Percentiles rank a stretch among this genome's conserved stretches.
These are phyloP conservation scores for Magnusiomyces tetraspermus DNA, from an alignment of 1,139 yeast species.

Conservation along the genomic window DNA sequence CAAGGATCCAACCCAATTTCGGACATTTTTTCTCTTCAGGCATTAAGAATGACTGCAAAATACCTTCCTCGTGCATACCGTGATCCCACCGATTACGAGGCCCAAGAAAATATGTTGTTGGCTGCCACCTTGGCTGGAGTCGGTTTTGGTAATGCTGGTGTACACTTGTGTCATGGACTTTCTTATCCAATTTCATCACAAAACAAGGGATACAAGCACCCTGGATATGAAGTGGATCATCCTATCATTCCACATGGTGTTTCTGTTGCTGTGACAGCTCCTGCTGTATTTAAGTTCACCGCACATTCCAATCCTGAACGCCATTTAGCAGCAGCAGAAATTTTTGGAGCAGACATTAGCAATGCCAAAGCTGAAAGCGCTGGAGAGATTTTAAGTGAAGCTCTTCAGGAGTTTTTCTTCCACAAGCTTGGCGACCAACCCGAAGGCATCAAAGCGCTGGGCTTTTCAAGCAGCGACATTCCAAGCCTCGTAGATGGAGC, in stretches of 20 bases:
- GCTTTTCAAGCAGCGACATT: slow-evolving; percentile 29
- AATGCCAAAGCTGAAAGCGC: slow-evolving; percentile 34
- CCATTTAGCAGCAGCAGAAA: slow-evolving; percentile 33
- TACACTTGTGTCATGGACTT: slow-evolving; percentile 36
- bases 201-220: slow-evolving; percentile 33
- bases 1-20: slow-evolving; percentile 38
- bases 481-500: slow-evolving; percentile 34
- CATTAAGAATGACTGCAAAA: slow-evolving; percentile 33
- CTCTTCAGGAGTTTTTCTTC: slow-evolving; percentile 31
- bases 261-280: slow-evolving; percentile 36
- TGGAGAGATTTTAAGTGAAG: slow-evolving; percentile 33
- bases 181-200: slow-evolving; percentile 36
- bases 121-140: slow-evolving; percentile 38
- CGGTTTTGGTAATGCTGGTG: slow-evolving; percentile 38
- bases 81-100: slow-evolving; percentile 34
- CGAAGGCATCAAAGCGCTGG: slow-evolving; percentile 33
- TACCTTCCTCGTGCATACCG: slow-evolving; percentile 34
- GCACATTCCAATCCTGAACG: slow-evolving; percentile 37
- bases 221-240: slow-evolving; percentile 34
- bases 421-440: slow-evolving; percentile 32
- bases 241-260: slow-evolving; percentile 37
- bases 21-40: slow-evolving; percentile 35
- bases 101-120: slow-evolving; percentile 34
- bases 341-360: slow-evolving; percentile 33
- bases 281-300: slow-evolving; percentile 35